Percentiles rank a stretch among this genome's conserved stretches.
Evolutionary conservation across 2,329 filamentous ascomycete species (phyloP).

Genomic region (Rhinocladiella mackenziei): DNA sequence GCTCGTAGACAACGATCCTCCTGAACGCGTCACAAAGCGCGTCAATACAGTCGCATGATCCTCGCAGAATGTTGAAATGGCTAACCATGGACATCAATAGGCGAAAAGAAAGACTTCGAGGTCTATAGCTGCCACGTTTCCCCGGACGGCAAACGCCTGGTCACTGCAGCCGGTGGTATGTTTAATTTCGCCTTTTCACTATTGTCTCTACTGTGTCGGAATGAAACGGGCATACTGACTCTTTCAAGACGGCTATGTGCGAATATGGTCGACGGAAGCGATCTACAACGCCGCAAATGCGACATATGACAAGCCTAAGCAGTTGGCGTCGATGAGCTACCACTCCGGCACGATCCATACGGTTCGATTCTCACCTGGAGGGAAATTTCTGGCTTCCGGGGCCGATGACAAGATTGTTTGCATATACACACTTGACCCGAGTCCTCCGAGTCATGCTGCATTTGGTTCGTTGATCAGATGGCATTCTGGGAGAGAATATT

Average conservation of each 20-base stretch:
- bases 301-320: conserved; percentile 73
- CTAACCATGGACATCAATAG: conserved; percentile 42
- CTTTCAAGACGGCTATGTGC: conserved; percentile 78
- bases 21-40: conserved; percentile 24
- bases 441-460: conserved; percentile 69
- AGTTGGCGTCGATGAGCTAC: conserved; percentile 97
- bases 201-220: neutral
- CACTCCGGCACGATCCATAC: conserved; percentile 97
- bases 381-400: conserved; percentile 90
- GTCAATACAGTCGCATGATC: conserved; percentile 17
- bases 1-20: conserved; percentile 6
- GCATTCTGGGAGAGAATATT: conserved; percentile 4
- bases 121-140: conserved; percentile 98
- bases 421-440: conserved; percentile 86
- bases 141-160: conserved; percentile 84
- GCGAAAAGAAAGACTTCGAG: conserved; percentile 97
- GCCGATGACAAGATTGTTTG: conserved; percentile 99
- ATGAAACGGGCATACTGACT: too few species aligned
- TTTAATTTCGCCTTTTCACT: neutral
- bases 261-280: conserved; percentile 95
- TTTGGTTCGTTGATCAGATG: conserved; percentile 60
- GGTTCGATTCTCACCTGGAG: conserved; percentile 92
- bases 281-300: conserved; percentile 75
- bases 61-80: neutral
- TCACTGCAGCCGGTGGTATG: conserved; percentile 87